These are phyloP conservation scores for Phytophthora macrochlamydospora DNA, from an alignment of 352 stramenopile genomes.

Conservation along the genomic window DNA sequence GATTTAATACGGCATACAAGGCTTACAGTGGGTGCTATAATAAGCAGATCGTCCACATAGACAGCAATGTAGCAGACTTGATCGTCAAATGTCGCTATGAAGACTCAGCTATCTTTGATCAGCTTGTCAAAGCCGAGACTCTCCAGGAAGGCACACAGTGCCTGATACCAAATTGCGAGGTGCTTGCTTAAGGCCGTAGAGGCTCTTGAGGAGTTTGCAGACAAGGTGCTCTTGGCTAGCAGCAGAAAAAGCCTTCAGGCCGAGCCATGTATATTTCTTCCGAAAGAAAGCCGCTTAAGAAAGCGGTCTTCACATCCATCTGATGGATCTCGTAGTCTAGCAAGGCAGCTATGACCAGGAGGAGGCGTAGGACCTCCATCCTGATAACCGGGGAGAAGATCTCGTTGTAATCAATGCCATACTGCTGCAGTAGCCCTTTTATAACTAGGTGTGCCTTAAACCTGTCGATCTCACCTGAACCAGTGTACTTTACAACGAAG, in stretches of 20 bases:
- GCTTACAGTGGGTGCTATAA: slow-evolving; percentile 7
- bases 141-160: slow-evolving; percentile 8
- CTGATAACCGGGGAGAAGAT: background rate
- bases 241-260: background rate
- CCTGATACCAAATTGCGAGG: slow-evolving; percentile 8
- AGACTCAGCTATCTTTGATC: slow-evolving; percentile 16
- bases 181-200: background rate
- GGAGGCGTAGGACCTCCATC: background rate
- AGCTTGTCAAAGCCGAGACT: slow-evolving; percentile 8
- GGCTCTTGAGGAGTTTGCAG: background rate
- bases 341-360: background rate
- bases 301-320: background rate
- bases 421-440: background rate
- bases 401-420: background rate
- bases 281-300: background rate
- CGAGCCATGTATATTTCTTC: background rate
- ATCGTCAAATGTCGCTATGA: slow-evolving; percentile 8
- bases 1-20: slow-evolving; percentile 11
- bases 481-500: background rate
- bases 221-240: background rate
- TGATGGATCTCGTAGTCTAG: background rate
- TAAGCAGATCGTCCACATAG: slow-evolving; percentile 16
- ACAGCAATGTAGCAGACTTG: slow-evolving; percentile 16
- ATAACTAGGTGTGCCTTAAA: background rate
- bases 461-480: background rate